These are phyloP conservation scores for Corynascus novoguineensis DNA, from an alignment of 495 filamentous ascomycete genomes.

Conservation along the genomic window DNA sequence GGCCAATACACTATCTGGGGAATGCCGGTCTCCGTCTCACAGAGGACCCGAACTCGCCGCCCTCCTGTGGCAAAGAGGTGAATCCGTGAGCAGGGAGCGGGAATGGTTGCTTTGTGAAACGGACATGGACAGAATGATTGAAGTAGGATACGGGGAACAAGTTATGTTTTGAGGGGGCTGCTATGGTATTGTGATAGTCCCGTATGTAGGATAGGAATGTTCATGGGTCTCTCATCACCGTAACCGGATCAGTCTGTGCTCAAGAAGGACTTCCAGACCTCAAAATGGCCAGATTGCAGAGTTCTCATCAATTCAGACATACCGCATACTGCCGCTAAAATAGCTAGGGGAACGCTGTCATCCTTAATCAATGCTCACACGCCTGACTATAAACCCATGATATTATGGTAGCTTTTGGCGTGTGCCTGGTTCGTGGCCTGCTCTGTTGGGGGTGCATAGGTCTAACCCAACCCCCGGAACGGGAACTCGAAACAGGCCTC, in stretches of 20 bases:
- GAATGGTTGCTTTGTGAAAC: conserved; percentile 1
- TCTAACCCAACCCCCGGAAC: conserved; percentile 6
- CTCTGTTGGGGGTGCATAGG: neutral
- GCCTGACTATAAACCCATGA: neutral
- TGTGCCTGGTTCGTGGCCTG: neutral
- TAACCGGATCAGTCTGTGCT: conserved; percentile 2
- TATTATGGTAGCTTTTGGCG: neutral
- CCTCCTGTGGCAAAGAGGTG: too few species aligned
- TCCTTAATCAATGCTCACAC: neutral
- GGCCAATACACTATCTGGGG: too few species aligned
- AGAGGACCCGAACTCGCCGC: too few species aligned
- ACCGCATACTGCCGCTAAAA: neutral
- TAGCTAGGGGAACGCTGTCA: neutral
- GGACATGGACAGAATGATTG: neutral
- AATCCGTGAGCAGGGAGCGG: too few species aligned
- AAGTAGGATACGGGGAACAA: conserved; percentile 1
- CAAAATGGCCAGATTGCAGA: conserved; percentile 1
- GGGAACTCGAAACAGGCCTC: conserved; percentile 8
- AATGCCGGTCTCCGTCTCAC: too few species aligned
- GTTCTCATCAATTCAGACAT: neutral
- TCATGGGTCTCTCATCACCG: neutral
- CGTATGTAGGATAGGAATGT: conserved; percentile 1
- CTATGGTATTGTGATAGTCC: conserved; percentile 1
- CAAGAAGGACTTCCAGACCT: neutral
- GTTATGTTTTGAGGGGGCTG: neutral